Evolutionary conservation across 208 protist species (phyloP), one percentile per base, ranked within the genome.

Genomic region (Trypanosoma brucei): DNA sequence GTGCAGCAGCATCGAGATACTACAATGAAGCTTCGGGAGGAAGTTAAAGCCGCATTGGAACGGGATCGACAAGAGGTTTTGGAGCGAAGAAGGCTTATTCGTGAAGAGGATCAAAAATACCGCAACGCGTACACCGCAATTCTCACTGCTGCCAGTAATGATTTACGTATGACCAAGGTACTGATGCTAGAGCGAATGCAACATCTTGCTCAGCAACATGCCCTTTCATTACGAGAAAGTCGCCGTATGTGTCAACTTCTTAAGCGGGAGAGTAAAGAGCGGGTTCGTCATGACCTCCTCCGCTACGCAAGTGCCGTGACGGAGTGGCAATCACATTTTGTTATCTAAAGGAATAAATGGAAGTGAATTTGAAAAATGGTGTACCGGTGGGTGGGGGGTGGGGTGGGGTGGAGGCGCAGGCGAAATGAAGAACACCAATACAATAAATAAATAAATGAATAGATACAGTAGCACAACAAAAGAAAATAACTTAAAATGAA

Each of bases 91-190:
- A 77, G 73, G 9, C 78, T 68, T 14, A 73, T 92, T 35, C 75
- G 75, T 13, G 84, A 95, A 8, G 85, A 90, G 78, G 86, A 95
- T 61, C 65, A 77, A 49, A 85, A 82, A 34, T 92, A 92, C 76
- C 74, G 76, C 3, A 69, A 62, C 0, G 86, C 86, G n/a, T 95
- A 92, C 70, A 72, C 74, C 7, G 72, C 73, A 2, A 61, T 92
- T 40, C 85, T 95, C 73, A 75, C 76, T 54, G 72, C 81, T 22
- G 89, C 86, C 0, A 78, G 79, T 14, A 91, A 89, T 58, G 80
- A 80, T 49, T 63, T 68, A 40, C 83, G 79, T 42, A 77, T 80
- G 46, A 78, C 88, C 37, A 70, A 65, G 37, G 72, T 74, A 33
- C 62, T 88, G 9, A 94, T 94, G 88, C 76, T 81, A 14, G 66